A percentile compares a stretch with the other conserved stretches of the same genome.
Evolutionary conservation across 2,329 filamentous ascomycete species (phyloP).

Genomic region (Pyricularia sp.): DNA sequence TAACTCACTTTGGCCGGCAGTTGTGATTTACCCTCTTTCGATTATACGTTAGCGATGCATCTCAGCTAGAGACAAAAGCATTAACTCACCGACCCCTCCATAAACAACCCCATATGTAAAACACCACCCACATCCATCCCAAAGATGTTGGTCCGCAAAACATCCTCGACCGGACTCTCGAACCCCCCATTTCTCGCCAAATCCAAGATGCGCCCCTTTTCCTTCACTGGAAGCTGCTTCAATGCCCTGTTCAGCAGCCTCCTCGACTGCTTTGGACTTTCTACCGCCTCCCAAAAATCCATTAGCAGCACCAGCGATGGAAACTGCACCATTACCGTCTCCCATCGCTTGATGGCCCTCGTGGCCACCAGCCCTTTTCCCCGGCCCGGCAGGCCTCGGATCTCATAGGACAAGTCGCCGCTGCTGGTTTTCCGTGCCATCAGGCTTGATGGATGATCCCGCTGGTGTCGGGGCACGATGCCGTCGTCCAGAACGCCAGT

Average conservation of each 20-base stretch:
- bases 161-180: conserved; percentile 12
- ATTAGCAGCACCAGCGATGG: conserved; percentile 14
- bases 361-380: conserved; percentile 16
- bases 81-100: conserved; percentile 14
- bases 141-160: conserved; percentile 17
- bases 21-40: conserved; percentile 3
- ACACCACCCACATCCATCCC: conserved; percentile 16
- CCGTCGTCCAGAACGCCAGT: conserved; percentile 14
- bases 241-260: conserved; percentile 12
- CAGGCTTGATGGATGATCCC: conserved; percentile 9
- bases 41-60: neutral
- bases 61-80: neutral
- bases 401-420: conserved; percentile 8
- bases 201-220: conserved; percentile 9
- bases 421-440: neutral
- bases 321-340: conserved; percentile 13
- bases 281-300: conserved; percentile 12
- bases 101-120: conserved; percentile 14
- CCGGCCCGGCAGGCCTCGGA: conserved; percentile 12
- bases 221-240: conserved; percentile 10
- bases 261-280: conserved; percentile 7
- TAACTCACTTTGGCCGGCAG: conserved; percentile 3
- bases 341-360: conserved; percentile 10
- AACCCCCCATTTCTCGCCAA: conserved; percentile 12
- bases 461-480: conserved; percentile 6